These are phyloP conservation scores for Skeletonema marinoi DNA, from an alignment of 108 stramenopile species.

Conservation along the genomic window DNA sequence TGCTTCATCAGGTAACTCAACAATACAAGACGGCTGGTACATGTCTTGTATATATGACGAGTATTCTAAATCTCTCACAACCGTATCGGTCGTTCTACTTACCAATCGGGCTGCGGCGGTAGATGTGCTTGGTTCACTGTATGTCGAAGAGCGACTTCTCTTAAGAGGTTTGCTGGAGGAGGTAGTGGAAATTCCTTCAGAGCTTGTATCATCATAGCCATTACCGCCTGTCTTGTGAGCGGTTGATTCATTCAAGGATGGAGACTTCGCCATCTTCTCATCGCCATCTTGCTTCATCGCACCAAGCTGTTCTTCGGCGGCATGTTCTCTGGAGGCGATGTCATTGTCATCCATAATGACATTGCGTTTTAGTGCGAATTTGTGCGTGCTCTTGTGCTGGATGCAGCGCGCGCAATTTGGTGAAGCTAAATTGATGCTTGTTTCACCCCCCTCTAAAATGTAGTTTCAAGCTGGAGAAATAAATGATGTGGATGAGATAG, in stretches of 20 bases:
- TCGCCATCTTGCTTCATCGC: neutral
- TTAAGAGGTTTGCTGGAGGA: neutral
- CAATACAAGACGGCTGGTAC: conserved; percentile 23
- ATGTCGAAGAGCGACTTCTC: neutral
- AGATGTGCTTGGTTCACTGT: neutral
- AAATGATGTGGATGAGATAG: no score
- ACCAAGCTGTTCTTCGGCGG: neutral
- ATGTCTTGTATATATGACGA: neutral
- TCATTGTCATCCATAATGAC: neutral
- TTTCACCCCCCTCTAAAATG: no score
- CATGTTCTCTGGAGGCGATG: neutral
- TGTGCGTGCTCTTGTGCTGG: no score
- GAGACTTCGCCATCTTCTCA: neutral
- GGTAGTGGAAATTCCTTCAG: neutral
- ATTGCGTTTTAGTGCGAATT: no score
- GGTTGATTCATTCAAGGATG: neutral
- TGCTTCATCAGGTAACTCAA: conserved; percentile 19
- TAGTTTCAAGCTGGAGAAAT: no score
- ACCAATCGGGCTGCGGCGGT: neutral
- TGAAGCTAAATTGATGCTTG: no score
- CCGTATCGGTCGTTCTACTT: neutral
- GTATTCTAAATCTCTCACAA: neutral
- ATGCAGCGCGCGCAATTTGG: no score
- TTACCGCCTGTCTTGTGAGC: neutral
- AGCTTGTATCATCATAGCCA: neutral